A percentile compares a stretch with the other conserved stretches of the same genome.
These are phyloP conservation scores for Pyrenopolyporus hunteri DNA, from an alignment of 495 filamentous ascomycete genomes.

Conservation along the genomic window DNA sequence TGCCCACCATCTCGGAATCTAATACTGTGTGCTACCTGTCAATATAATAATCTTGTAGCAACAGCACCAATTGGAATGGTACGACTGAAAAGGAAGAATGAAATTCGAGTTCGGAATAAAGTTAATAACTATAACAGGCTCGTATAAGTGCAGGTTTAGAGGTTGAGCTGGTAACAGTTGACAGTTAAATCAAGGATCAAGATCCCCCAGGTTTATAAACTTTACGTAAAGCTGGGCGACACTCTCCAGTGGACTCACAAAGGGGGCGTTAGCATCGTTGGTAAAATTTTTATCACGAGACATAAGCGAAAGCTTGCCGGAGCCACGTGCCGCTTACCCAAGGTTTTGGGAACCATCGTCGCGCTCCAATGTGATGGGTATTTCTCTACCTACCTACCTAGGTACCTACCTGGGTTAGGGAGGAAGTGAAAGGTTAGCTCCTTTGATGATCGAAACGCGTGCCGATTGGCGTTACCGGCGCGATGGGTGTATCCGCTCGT, in stretches of 20 bases:
- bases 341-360: neutral
- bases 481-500: slow-evolving; percentile 1
- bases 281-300: neutral
- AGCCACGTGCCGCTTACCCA: slow-evolving; percentile 13
- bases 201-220: no score
- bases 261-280: neutral
- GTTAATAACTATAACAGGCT: no score
- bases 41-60: no score
- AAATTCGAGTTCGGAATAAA: no score
- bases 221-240: slow-evolving; percentile 13
- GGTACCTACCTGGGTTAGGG: neutral
- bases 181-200: no score
- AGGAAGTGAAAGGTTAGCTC: no score
- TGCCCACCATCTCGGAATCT: no score
- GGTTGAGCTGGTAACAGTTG: no score
- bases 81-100: no score
- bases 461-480: slow-evolving; percentile 5
- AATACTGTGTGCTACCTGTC: no score
- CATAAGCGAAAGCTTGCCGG: neutral
- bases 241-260: neutral
- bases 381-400: neutral
- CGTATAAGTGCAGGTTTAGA: no score
- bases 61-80: neutral
- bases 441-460: no score
- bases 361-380: neutral